Base-by-base conservation (phyloP, 2,329 filamentous ascomycete genomes). In the Parafenestella ontariensis region DNA sequence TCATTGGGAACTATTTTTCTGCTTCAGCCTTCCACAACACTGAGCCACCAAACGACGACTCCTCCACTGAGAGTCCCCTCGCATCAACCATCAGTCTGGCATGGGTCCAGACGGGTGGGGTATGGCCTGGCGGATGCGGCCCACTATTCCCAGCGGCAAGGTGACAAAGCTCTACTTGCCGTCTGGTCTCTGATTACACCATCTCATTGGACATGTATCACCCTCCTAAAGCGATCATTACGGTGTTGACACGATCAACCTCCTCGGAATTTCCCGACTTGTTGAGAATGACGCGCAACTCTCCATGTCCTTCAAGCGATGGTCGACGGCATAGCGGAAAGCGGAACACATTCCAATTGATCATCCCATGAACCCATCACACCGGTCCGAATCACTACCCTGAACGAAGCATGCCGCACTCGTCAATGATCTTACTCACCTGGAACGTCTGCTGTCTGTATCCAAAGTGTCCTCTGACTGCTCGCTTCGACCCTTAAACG, bases 11-110 rank as follows among this genome's bases (percentile, higher is more conserved):
- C 28, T 24, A 26, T 47, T 50, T 52, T 45, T 46, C 45, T 59
- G 52, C 47, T 43, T 62, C 51, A 59, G 59, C 46, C 46, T 37
- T 31, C 47, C 46, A 36, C 41, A 50, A 49, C 33, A 45, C 36
- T 46, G 34, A 34, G 42, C 51, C 47, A 57, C 53, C 50, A 49
- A 48, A 46, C 47, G 40, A 33, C 34, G 21, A n/a, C 11, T 33
- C 40, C 40, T 55, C 52, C 45, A 46, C 44, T 31, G 24, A 54
- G 10, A 40, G 43, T 24, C 34, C 20, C 26, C 29, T 33, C 33
- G 21, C 51, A 40, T 46, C 49, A 52, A 42, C 20, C 45, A 51
- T 48, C 26, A 42, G 53, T n/a, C 37, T 37, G 31, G n/a, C 36
- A 29, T 50, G 47, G 47, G 34, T 36, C 50, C 43, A 49, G 37